These are phyloP conservation scores for Trichopus zeylanicus DNA, from an alignment of 116 monocot species.

Conservation along the genomic window DNA sequence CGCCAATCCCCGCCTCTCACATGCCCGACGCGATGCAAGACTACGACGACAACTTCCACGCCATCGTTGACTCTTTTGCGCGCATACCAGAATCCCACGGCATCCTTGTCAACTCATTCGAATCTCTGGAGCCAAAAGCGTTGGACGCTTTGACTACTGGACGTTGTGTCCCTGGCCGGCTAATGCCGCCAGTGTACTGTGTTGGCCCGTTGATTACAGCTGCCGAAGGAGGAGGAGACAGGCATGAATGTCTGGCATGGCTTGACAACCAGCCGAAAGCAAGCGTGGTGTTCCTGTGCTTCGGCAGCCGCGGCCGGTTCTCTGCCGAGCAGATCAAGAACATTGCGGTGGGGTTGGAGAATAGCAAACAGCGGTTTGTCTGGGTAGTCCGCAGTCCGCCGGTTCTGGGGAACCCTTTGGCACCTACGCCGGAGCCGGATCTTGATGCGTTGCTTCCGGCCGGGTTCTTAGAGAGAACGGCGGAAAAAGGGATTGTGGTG, in stretches of 20 bases:
- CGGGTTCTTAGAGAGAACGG: constrained; percentile 4
- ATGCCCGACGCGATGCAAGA: neutral
- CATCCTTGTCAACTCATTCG: neutral
- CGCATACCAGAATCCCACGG: neutral
- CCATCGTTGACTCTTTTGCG: neutral
- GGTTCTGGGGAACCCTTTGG: neutral
- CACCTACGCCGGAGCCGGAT: neutral
- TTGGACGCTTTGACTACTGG: neutral
- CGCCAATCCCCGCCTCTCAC: neutral
- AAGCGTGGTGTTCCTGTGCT: constrained; percentile 51
- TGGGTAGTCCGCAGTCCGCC: constrained; percentile 18
- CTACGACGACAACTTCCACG: neutral
- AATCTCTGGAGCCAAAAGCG: neutral
- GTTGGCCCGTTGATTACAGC: neutral
- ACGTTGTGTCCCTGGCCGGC: neutral
- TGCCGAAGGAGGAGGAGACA: neutral
- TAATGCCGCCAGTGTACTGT: neutral
- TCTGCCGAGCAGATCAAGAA: constrained; percentile 32
- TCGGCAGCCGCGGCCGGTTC: constrained; percentile 37
- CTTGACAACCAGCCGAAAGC: constrained; percentile 27
- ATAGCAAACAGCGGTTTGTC: constrained; percentile 18
- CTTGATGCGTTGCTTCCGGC: constrained; percentile 2
- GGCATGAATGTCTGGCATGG: constrained; percentile 36
- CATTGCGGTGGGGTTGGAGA: constrained; percentile 24
- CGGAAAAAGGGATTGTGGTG: constrained; percentile 9